Evolutionary conservation across 257 asterid genomes (phyloP).

Genomic region (Gentiana dahurica): DNA sequence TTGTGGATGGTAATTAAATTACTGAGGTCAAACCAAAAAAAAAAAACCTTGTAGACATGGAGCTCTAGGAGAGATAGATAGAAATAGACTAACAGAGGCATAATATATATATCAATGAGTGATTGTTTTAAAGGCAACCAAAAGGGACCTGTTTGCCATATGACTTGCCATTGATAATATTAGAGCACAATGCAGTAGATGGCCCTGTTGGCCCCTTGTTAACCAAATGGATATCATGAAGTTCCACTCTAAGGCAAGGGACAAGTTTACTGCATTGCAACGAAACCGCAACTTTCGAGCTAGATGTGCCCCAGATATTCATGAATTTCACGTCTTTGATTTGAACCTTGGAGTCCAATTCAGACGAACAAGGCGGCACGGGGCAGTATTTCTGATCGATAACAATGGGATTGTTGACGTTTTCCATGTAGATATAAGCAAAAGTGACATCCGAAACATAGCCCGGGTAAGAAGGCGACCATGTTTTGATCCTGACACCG

Average conservation of each 20-base stretch:
- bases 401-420: conserved; percentile 10
- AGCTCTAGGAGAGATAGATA: no score
- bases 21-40: no score
- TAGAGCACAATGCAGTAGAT: conserved; percentile 28
- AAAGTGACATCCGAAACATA: conserved; percentile 10
- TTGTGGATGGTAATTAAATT: no score
- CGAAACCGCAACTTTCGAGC: conserved; percentile 31
- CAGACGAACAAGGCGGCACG: not conserved
- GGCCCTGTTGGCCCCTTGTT: conserved; percentile 30
- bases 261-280: conserved; percentile 31
- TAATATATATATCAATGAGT: no score
- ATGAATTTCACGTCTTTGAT: conserved; percentile 8
- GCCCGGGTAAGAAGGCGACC: conserved; percentile 18
- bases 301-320: conserved; percentile 35
- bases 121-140: conserved; percentile 22
- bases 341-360: conserved; percentile 13
- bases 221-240: conserved; percentile 31
- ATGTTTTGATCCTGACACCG: conserved; percentile 16
- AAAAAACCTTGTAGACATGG: no score
- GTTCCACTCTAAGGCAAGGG: conserved; percentile 48
- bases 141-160: conserved; percentile 36
- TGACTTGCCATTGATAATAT: conserved; percentile 32
- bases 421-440: conserved; percentile 1
- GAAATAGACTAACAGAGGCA: no score
- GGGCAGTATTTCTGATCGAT: conserved; percentile 22